These are phyloP conservation scores for Sphaerobolus stellatus DNA, from an alignment of 1,284 basidiomycete genomes.

Conservation along the genomic window DNA sequence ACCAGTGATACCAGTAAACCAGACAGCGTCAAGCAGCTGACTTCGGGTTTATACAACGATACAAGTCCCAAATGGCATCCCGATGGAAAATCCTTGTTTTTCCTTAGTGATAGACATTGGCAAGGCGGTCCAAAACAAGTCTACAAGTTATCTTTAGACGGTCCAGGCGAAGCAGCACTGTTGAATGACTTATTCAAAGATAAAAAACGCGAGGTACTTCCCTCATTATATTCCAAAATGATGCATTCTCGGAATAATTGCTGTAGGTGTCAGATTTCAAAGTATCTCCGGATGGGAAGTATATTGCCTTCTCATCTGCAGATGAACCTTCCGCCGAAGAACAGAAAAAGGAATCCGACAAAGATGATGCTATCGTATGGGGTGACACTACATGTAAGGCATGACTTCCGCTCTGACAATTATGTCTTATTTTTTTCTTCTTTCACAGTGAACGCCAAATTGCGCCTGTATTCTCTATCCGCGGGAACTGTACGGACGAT, in stretches of 20 bases:
- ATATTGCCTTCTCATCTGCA: conserved; percentile 19
- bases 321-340: conserved; percentile 18
- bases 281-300: conserved; percentile 19
- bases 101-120: conserved; percentile 20
- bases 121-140: conserved; percentile 17
- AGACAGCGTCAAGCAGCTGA: conserved; percentile 16
- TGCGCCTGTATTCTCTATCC: conserved; percentile 14
- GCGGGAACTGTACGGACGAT: conserved; percentile 14
- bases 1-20: conserved; percentile 9
- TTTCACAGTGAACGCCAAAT: conserved; percentile 1
- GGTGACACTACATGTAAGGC: conserved; percentile 13
- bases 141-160: conserved; percentile 9
- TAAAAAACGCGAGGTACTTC: conserved; percentile 3
- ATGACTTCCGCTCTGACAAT: neutral
- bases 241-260: neutral
- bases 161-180: conserved; percentile 6
- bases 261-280: conserved; percentile 9
- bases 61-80: conserved; percentile 12
- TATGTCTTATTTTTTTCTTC: neutral
- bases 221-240: neutral
- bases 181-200: conserved; percentile 1
- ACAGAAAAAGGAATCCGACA: conserved; percentile 16
- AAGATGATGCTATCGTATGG: conserved; percentile 19
- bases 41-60: conserved; percentile 18
- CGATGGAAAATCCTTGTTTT: conserved; percentile 14